Evolutionary conservation across 352 stramenopile species (phyloP).

Genomic region (Pythium vanterpoolii): DNA sequence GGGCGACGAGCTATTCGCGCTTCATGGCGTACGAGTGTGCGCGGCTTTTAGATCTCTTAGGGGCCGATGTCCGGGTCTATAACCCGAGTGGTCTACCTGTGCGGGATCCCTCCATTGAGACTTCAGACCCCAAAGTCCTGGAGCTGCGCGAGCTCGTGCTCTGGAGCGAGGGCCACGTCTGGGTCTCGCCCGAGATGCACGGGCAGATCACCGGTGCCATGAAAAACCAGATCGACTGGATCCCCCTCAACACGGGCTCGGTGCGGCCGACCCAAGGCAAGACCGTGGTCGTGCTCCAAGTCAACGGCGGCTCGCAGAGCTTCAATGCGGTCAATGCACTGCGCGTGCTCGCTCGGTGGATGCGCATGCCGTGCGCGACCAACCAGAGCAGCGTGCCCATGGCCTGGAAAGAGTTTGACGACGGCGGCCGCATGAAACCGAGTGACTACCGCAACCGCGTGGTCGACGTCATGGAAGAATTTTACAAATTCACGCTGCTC

Average conservation of each 20-base stretch:
- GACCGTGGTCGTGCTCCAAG: slow-evolving; percentile 52
- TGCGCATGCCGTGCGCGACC: slow-evolving; percentile 64
- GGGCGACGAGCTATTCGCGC: slow-evolving; percentile 45
- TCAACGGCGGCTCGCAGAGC: slow-evolving; percentile 43
- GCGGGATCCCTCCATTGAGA: slow-evolving; percentile 47
- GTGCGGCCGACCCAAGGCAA: slow-evolving; percentile 56
- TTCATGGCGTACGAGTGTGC: slow-evolving; percentile 54
- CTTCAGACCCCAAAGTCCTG: slow-evolving; percentile 46
- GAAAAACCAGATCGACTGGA: slow-evolving; percentile 79
- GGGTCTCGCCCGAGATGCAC: slow-evolving; percentile 64
- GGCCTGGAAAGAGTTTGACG: slow-evolving; percentile 62
- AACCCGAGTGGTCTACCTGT: slow-evolving; percentile 44
- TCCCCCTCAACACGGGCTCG: slow-evolving; percentile 54
- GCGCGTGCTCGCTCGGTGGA: slow-evolving; percentile 52
- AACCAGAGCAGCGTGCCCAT: slow-evolving; percentile 62
- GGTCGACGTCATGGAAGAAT: slow-evolving; percentile 67
- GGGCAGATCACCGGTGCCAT: slow-evolving; percentile 58
- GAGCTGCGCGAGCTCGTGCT: slow-evolving; percentile 53
- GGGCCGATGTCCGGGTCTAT: slow-evolving; percentile 51
- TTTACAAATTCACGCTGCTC: slow-evolving; percentile 61
- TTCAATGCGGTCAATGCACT: slow-evolving; percentile 70
- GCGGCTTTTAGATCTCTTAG: slow-evolving; percentile 51
- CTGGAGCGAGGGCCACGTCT: slow-evolving; percentile 68
- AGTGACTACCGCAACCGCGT: slow-evolving; percentile 51
- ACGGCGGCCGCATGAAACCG: slow-evolving; percentile 64